phyloP scores from a whole-genome alignment of 2,329 filamentous ascomycete genomes.

The Claviceps sp. region DNA sequence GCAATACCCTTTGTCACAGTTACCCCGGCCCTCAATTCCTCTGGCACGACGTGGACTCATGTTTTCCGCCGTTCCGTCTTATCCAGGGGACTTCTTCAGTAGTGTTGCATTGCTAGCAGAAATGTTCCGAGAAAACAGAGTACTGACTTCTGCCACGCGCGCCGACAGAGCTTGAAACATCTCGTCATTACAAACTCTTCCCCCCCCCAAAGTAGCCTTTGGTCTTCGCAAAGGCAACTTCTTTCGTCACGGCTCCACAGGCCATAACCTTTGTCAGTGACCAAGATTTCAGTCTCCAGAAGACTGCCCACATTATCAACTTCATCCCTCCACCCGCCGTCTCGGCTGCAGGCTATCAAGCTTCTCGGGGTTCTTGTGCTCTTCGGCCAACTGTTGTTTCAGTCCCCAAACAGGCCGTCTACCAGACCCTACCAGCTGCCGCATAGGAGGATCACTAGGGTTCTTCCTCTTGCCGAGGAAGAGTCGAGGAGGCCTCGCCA shows the following conservation, averaged over 20 bases:
- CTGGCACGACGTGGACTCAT: too few relatives aligned
- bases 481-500: constrained; percentile 98
- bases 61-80: too few relatives aligned
- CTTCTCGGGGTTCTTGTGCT: constrained; percentile 36
- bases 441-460: constrained; percentile 96
- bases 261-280: constrained; percentile 50
- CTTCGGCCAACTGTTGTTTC: constrained; percentile 35
- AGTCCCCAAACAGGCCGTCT: constrained; percentile 37
- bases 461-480: constrained; percentile 99
- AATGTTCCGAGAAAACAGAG: background rate
- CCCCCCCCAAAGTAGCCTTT: constrained; percentile 37
- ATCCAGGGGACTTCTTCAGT: background rate
- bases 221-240: constrained; percentile 51
- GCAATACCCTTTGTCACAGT: background rate
- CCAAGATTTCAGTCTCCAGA: constrained; percentile 56
- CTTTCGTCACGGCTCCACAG: constrained; percentile 45
- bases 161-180: background rate
- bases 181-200: background rate
- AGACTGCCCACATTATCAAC: constrained; percentile 55
- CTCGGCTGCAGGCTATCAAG: constrained; percentile 34
- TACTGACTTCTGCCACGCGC: background rate
- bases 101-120: background rate
- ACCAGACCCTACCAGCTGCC: constrained; percentile 75
- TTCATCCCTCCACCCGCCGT: constrained; percentile 43
- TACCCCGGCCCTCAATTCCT: background rate